Evolutionary conservation across 139 green algal species (phyloP), one percentile per base, ranked within the genome.

Genomic region (Coelastrella sp.): DNA sequence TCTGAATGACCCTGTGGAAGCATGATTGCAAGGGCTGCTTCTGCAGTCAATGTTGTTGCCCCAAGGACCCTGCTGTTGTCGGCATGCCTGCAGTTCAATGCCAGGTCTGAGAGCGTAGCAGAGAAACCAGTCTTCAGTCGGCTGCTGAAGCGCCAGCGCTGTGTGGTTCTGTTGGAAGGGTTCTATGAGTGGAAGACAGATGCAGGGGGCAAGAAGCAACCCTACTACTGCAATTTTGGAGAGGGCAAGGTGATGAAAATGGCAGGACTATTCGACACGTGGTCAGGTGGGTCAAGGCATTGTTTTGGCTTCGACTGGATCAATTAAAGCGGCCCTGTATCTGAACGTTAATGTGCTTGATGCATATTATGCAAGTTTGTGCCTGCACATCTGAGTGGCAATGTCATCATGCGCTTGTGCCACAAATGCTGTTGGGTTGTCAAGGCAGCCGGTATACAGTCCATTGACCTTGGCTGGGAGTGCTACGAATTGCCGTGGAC

Each of bases 171-270:
- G 25, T 27, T 92, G 2, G 81, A 96, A 35, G 94, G 93, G 13
- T 98, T 98, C 60, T 98, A 96, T 82, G 95, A 98, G 84, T 98
- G 95, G 95, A 85, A 88, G n/a, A 80, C 92, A 64, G 92, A 89
- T 48, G 76, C 78, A 35, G 87, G 90, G 40, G 85, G 84, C 73
- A 84, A 79, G 17, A 96, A 95, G 89, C 94, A 97, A 67, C 50
- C 72, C 15, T 85, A 78, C 79, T 78, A 78, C 59, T 63, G 69
- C 23, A 50, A 43, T 30, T 35, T 62, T 11, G 77, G 82, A 15
- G 86, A 60, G 3, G 83, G 57, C 25, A 37, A 62, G 4, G 73
- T 89, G 0, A 87, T 95, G 86, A 84, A 78, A 23, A 81, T 96
- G 82, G 94, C 94, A 1, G 94, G 89, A 2, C 87, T 96, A 66